Base-by-base conservation (phyloP, 345 rosid genomes). In the Rhizophora mangle region DNA sequence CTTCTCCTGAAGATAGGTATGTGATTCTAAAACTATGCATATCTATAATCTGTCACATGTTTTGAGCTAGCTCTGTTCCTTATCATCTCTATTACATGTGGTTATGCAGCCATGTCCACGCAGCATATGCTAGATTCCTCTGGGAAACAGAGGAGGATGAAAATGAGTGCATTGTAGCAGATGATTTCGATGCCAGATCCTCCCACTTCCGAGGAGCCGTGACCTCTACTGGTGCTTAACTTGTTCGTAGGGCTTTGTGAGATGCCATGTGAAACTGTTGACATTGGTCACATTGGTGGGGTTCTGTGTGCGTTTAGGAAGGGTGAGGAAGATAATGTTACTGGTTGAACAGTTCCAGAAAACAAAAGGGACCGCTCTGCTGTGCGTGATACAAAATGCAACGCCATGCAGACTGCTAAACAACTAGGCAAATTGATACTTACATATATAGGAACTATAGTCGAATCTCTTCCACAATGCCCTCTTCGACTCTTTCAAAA, bases 51-150 rank as follows among this genome's bases (percentile, higher is more conserved):
- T 43, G 49, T 43, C 15, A 5, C 1, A 43, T 43, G 5, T 43
- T 43, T 43, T 15, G 4, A 43, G 18, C 49, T 0, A 3, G 3
- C 19, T 3, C 1, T 13, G 19, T 15, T 43, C 49, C 19, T 43
- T 2, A 43, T 19, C 49, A n/a, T 31, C 19, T 43, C 56, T 36
- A 27, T 39, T 24, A 8, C 10, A n/a, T 57, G 22, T 15, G 0
- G 0, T 20, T 11, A 39, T 72, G 6, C 83, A 86, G 90, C 74
- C 82, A 82, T 69, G 81, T 84, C 51, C 88, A 79, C 4, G 86
- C 90, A 43, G 84, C 88, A 11, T 86, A 84, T 74, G 90, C 90
- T 15, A 69, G 75, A 21, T 84, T 86, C 59, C 84, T 86, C 0
- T 84, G 90, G 90, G 85, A 86, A 58, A 63, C 67, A 1, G 86